Base-by-base conservation (phyloP, 805 yeast genomes). In the Naumovozyma baii region DNA sequence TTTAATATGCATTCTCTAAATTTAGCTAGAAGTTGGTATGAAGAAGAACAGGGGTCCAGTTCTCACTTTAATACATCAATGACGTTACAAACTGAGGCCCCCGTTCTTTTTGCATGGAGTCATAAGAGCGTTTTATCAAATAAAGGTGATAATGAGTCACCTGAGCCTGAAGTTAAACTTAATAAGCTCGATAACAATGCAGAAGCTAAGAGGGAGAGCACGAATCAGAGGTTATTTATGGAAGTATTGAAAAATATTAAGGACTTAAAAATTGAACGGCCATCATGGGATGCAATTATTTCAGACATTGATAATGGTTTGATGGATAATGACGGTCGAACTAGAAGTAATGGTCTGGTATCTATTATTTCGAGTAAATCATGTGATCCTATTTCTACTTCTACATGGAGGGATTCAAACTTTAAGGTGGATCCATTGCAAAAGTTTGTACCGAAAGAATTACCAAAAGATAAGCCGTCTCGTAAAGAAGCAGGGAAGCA, bases 361-460 rank as follows among this genome's bases (percentile, higher is more conserved):
- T 15, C 2, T 9, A 37, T 8, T 13, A 25, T 8, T 13, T 12
- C 1, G 16, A 10, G 4, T 12, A 5, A 5, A 36, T 13, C 26
- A 22, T 7, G 26, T 22, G 10, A 22, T 7, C 7, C 7, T 10
- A 22, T 7, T 22, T 10, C 26, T 22, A 7, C 26, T 22, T 10
- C 26, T 22, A 7, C 26, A 7, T 20, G 40, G 8, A 22, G 10
- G 10, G 26, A 22, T 22, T 10, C 26, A 7, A 22, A 10, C 10
- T 56, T 59, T 38, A 55, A 49, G 39, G 61, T 57, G 8, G 56
- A 57, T 42, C 62, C 63, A 4, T 44, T 59, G 20, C 51, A 50
- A 29, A 39, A 42, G 28, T 57, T 59, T 41, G 55, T 55, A 13
- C 58, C 53, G 2, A 43, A 41, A 13, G 53, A 52, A 33, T 33